Conservation (phyloP, 495 filamentous ascomycete species). For the Saxophila tyrrhenica region DNA sequence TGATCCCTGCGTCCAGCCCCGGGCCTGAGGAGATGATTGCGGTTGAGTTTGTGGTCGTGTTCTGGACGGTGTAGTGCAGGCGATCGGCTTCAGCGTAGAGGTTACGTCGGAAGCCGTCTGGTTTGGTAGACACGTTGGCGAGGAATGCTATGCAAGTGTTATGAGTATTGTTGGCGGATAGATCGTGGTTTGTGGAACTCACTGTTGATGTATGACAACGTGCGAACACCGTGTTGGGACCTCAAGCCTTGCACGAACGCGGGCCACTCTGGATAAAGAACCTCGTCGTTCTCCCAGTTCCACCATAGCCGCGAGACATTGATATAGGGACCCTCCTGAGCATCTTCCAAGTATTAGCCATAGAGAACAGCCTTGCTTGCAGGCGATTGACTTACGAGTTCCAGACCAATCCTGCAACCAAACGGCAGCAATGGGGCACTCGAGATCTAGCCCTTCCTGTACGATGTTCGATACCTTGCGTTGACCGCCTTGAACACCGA, state of each 20-base stretch:
- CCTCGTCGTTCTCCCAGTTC: conserved; percentile 5
- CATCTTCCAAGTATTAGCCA: neutral
- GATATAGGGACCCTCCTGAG: neutral
- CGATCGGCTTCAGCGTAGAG: neutral
- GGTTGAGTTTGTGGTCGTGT: neutral
- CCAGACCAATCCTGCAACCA: conserved; percentile 5
- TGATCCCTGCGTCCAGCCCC: conserved; percentile 1
- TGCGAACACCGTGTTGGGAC: neutral
- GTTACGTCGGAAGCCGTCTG: neutral
- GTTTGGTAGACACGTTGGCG: neutral
- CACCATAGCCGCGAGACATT: conserved; percentile 1
- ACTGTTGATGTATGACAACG: conserved; percentile 3
- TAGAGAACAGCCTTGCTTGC: neutral
- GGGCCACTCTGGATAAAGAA: neutral
- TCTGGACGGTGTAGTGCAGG: neutral
- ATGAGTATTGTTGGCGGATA: neutral
- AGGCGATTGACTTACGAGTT: neutral
- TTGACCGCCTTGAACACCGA: conserved; percentile 4
- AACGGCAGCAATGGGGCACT: conserved; percentile 1
- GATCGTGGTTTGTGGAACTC: neutral
- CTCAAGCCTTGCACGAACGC: neutral
- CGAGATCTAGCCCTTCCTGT: neutral
- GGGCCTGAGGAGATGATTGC: conserved; percentile 4
- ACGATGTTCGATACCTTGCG: neutral
- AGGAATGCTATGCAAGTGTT: neutral